phyloP scores from a whole-genome alignment of 345 rosid species.

The Aquilaria malaccensis region DNA sequence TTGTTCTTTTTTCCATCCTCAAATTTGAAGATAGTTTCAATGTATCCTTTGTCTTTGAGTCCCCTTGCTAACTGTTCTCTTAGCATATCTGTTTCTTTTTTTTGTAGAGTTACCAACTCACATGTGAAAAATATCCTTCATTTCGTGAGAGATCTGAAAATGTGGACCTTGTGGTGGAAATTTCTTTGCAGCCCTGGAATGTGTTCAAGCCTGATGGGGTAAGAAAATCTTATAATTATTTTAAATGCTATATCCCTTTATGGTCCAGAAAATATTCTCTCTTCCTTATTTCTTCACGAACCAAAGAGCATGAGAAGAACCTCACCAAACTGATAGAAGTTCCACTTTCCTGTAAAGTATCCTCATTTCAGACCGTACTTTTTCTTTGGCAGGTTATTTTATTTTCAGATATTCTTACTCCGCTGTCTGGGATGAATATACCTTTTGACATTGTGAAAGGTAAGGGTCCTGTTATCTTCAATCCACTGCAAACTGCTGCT shows the following conservation, averaged over 20 bases:
- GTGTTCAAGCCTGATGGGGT: constrained; percentile 96
- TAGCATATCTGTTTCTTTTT: constrained; percentile 15
- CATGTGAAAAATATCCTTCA: constrained; percentile 86
- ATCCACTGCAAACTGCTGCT: constrained; percentile 62
- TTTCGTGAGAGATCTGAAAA: constrained; percentile 96
- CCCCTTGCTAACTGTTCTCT: constrained; percentile 3
- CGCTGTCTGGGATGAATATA: constrained; percentile 98
- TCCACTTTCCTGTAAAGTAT: constrained; percentile 2
- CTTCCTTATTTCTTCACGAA: not conserved
- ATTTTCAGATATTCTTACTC: constrained; percentile 96
- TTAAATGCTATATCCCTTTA: not conserved
- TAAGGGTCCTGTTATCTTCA: constrained; percentile 84
- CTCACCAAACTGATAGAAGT: not conserved
- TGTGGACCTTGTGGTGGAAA: constrained; percentile 91
- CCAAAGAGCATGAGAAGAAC: constrained; percentile 3
- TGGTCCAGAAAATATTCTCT: not conserved
- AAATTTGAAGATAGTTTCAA: not conserved
- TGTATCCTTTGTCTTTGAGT: not conserved
- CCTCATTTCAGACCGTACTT: constrained; percentile 4
- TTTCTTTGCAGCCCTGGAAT: constrained; percentile 98
- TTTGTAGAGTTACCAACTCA: constrained; percentile 72
- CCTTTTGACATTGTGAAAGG: constrained; percentile 97
- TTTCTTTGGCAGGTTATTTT: constrained; percentile 65
- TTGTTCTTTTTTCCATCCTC: not conserved
- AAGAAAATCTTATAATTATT: constrained; percentile 14